These are phyloP conservation scores for Calocera cornea DNA, from an alignment of 768 basidiomycete genomes.

Conservation along the genomic window DNA sequence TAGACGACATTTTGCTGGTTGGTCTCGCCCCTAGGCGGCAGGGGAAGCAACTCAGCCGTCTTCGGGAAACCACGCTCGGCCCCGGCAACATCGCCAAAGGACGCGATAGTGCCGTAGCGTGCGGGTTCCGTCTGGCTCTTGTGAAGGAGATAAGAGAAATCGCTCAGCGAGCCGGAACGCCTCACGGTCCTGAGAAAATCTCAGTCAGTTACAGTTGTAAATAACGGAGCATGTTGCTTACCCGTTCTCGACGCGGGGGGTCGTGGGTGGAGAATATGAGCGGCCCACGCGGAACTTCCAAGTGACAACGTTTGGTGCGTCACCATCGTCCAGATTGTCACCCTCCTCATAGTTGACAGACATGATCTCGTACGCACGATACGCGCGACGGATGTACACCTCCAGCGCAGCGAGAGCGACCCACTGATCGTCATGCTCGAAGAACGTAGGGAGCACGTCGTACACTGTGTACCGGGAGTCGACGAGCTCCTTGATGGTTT, in stretches of 20 bases:
- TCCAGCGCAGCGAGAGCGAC: slow-evolving; percentile 86
- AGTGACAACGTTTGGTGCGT: slow-evolving; percentile 62
- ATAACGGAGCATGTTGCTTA: neutral
- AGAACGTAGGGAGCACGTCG: slow-evolving; percentile 93
- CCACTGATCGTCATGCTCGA: slow-evolving; percentile 72
- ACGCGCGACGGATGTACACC: slow-evolving; percentile 90
- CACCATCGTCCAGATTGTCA: slow-evolving; percentile 69
- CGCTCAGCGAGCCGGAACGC: slow-evolving; percentile 87
- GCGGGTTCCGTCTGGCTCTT: slow-evolving; percentile 71
- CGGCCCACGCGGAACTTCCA: slow-evolving; percentile 95
- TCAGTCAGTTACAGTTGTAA: neutral
- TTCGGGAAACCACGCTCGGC: slow-evolving; percentile 61
- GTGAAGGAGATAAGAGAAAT: slow-evolving; percentile 83
- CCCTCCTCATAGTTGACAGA: slow-evolving; percentile 94
- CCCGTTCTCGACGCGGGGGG: slow-evolving; percentile 44
- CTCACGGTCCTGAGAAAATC: slow-evolving; percentile 38
- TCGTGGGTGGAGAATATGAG: slow-evolving; percentile 73
- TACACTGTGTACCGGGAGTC: slow-evolving; percentile 95
- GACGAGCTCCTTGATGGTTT: slow-evolving; percentile 80
- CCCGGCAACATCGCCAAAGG: slow-evolving; percentile 63
- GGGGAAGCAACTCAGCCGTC: slow-evolving; percentile 63
- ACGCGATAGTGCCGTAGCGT: slow-evolving; percentile 81
- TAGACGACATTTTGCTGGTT: slow-evolving; percentile 90
- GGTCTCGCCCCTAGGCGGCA: slow-evolving; percentile 49
- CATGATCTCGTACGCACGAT: slow-evolving; percentile 81